Base-by-base conservation (phyloP, 2,329 filamentous ascomycete genomes). In the Nemania abortiva region DNA sequence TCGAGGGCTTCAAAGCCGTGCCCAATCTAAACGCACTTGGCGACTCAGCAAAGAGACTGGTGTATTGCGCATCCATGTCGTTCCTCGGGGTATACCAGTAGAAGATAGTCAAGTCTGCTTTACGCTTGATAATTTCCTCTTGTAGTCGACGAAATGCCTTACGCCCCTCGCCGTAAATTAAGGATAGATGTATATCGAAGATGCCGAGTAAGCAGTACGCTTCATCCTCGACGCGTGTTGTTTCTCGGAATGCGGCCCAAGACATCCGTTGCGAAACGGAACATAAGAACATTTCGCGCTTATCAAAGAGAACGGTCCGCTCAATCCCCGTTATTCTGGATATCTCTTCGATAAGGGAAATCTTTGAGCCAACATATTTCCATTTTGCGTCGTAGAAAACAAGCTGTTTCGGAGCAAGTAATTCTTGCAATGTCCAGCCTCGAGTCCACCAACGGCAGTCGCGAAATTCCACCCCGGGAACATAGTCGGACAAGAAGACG, bases 121-220 rank as follows among this genome's bases (percentile, higher is more conserved):
- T 72, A 1, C 71, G 70, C 60, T 67, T 66, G 31, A 75, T 71
- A 24, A 76, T 74, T 54, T 74, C 72, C 42, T 74, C 72, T 53
- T 76, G 73, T 15, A 76, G 49, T 24, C 74, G 68, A 24, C 60
- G 68, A 50, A 75, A 76, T 5, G 73, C 73, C 37, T 70, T 74
- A 37, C 65, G 62, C 37, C 75, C 74, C 57, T 77, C 75, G 2
- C 75, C 75, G 31, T 78, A 77, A 0, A 78, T 47, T 6, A 76
- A 56, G 0, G 76, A 73, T 70, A 78, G 72, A 63, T 76, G 70
- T 34, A 78, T 72, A 11, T 71, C 71, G n/a, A 77, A 73, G 22
- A 78, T 69, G 0, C 76, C 76, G 5, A 76, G 70, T 1, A 78
- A 68, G 29, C 75, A 74, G 61, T 77, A 78, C 3, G 75, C 75